Base-by-base conservation (phyloP, 345 rosid genomes). In the Combretum micranthum region DNA sequence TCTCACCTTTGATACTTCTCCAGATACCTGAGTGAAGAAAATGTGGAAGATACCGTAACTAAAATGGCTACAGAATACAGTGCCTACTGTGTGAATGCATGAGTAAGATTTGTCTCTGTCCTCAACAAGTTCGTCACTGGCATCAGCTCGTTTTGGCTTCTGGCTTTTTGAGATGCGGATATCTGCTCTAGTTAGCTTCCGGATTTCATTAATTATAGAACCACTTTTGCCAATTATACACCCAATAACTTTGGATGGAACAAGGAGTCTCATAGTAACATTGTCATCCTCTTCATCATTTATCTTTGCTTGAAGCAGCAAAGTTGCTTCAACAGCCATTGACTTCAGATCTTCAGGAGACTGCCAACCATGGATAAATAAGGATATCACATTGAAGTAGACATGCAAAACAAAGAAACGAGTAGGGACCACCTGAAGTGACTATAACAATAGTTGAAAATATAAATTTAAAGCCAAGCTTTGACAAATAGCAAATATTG, bases 191-290 rank as follows among this genome's bases (percentile, higher is more conserved):
- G 97, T 93, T 64, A 77, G 83, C 75, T 80, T 87, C 75, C 99
- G 72, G 57, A 89, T 93, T 72, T 93, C 99, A 64, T 83, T 87
- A 64, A 93, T 78, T 59, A 90, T 87, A 37, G 95, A 83, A 50
- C 99, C 99, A 62, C 86, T 75, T 77, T 83, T 93, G 60, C 99
- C 99, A 67, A 89, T 89, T 55, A 93, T 69, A 63, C 99, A 93
- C 23, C 97, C 99, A 61, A 93, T 89, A 57, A 89, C 90, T 70
- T 81, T 93, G 39, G 97, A 87, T 42, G 96, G 75, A 61, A 93
- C 80, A 59, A 93, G 92, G 53, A 93, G 78, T 53, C 85, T 76
- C 76, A 89, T 80, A 55, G 75, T 64, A 53, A 73, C 78, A 43
- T 69, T 74, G 12, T 80, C 82, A 18, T 79, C 84, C 32, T 85